Evolutionary conservation across 1,284 basidiomycete species (phyloP), one percentile per base, ranked within the genome.

Genomic region (Farysia itapuensis): DNA sequence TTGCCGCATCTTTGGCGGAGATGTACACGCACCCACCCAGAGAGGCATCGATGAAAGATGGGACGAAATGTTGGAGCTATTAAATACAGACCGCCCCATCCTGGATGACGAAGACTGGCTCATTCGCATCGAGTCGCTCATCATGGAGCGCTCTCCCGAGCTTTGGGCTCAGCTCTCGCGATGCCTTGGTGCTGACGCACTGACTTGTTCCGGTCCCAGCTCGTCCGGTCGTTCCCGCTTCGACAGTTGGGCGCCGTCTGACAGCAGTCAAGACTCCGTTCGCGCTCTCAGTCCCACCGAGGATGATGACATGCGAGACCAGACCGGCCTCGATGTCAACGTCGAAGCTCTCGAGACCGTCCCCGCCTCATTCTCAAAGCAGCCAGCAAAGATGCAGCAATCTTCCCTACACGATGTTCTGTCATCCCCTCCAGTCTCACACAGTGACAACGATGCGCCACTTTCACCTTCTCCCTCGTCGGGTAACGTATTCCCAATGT

Each of bases 31-130:
- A 0, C 44, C 51, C 5, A 24, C 25, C 4, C 41, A 35, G 18
- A 40, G 52, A 1, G 58, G 58, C 16, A 21, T 44, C 24, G 52
- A 56, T 20, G 58, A 61, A 34, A 40, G 52, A 9, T 63, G 59
- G 59, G 52, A 63, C 25, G 53, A 56, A 49, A 40, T 63, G 44
- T 53, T 63, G 24, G 59, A 63, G 31, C 42, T 63, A 9, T 43
- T 63, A n/a, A 48, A 48, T 22, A 50, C 50, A 30, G 59, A 63
- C 28, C 52, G 59, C 11, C 48, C 48, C 7, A 23, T 57, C 31
- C 45, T 63, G 35, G 52, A 53, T 33, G 60, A 57, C 37, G 50
- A 53, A 25, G 53, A 58, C 41, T 64, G 60, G 60, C 54, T 58
- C 11, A 39, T 38, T 1, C 43, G 60, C 12, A 39, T 58, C 25